Evolutionary conservation across 2,329 filamentous ascomycete genomes (phyloP).

Genomic region (Ophiostoma triangulosporum): DNA sequence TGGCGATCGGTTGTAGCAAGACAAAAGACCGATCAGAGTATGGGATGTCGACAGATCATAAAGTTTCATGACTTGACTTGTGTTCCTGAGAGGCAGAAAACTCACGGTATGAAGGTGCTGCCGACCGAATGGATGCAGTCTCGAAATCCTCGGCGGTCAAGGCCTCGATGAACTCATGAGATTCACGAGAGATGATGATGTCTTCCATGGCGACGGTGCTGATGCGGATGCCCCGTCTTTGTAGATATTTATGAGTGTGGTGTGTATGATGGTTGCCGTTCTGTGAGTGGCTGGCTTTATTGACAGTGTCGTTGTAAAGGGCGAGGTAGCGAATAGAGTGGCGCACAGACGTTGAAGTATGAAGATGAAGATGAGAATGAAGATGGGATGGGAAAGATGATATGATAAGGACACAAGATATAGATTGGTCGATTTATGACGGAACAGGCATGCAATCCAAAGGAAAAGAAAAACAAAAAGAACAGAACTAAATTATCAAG

Average conservation of each 20-base stretch:
- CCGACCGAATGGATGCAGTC: constrained; percentile 51
- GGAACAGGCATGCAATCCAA: background rate
- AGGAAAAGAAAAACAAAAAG: background rate
- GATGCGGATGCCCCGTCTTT: background rate
- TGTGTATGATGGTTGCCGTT: background rate
- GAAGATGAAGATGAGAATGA: background rate
- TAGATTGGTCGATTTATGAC: background rate
- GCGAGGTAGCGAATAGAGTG: background rate
- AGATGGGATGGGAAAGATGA: background rate
- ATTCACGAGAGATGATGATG: constrained; percentile 5
- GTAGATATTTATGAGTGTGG: background rate
- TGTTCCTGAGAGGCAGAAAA: constrained; percentile 13
- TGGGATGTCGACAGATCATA: no score
- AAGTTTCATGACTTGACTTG: no score
- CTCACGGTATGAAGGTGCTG: constrained; percentile 55
- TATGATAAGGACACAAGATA: background rate
- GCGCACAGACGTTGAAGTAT: no score
- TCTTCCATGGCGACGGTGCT: constrained; percentile 4
- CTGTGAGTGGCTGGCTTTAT: background rate
- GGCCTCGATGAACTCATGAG: constrained; percentile 10
- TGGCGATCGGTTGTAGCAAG: background rate
- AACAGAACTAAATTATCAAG: background rate
- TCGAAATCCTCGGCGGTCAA: constrained; percentile 45
- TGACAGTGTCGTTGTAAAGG: background rate
- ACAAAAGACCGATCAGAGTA: background rate